These are phyloP conservation scores for Schoenoplectus tabernaemontani DNA, from an alignment of 202 grass and related monocot species.

Conservation along the genomic window DNA sequence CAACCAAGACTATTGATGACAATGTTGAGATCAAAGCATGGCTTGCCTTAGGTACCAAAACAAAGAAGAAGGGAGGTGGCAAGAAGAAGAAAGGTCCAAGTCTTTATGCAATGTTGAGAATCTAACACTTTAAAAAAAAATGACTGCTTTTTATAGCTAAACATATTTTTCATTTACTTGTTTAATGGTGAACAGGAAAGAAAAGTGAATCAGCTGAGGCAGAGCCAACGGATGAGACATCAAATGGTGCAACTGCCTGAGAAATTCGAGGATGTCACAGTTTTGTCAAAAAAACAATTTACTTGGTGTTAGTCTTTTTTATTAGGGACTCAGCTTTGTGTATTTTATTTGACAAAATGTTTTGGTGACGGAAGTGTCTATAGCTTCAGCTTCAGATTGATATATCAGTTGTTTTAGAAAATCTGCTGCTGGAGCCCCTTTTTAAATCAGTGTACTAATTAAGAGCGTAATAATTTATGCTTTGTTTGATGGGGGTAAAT, in stretches of 20 bases:
- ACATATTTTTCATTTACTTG: neutral
- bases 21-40: conserved; percentile 83
- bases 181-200: conserved; percentile 48
- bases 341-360: conserved; percentile 17
- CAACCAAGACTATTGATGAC: conserved; percentile 54
- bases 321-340: conserved; percentile 21
- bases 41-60: conserved; percentile 86
- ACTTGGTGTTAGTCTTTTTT: conserved; percentile 18
- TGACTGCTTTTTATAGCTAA: neutral
- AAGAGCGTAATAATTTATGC: conserved; percentile 18
- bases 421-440: conserved; percentile 5
- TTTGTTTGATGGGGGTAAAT: conserved; percentile 13
- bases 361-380: conserved; percentile 1
- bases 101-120: neutral
- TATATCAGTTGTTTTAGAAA: neutral
- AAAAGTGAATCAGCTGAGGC: conserved; percentile 65
- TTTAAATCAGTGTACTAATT: conserved; percentile 17
- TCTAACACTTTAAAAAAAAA: neutral
- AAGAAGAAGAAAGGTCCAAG: conserved; percentile 89
- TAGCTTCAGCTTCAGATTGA: conserved; percentile 19
- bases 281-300: conserved; percentile 6
- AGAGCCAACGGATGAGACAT: conserved; percentile 58
- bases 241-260: conserved; percentile 44
- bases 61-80: conserved; percentile 96
- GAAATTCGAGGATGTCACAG: conserved; percentile 51